Base-by-base conservation (phyloP, 176 grass and related monocot genomes). In the barley (Hordeum vulgare) region DNA sequence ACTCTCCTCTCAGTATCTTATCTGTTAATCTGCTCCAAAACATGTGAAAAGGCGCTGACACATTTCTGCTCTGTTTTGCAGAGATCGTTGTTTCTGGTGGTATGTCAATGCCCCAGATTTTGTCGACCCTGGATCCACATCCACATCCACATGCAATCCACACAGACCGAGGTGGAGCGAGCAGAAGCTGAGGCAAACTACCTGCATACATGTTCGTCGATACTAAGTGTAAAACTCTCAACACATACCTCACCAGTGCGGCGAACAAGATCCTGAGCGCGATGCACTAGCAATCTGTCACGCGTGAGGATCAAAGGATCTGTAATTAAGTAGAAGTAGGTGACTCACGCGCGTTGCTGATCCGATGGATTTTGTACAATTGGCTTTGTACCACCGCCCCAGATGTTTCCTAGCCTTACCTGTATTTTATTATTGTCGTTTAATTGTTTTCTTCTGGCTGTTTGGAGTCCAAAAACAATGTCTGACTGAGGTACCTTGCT, bases 11-110 rank as follows among this genome's bases (percentile, higher is more conserved):
- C 2, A 28, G 7, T 73, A 7, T 27, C 35, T 35, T 4, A 5
- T 65, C 80, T 80, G 63, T 80, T 80, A 51, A 47, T 80, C 21
- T 75, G 26, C 75, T 80, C 84, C 20, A 76, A 71, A 24, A 70
- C 74, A 25, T 3, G 8, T 15, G 23, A 21, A 39, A 11, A 17
- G 23, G 12, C 45, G 20, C 26, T 21, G 5, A 64, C 34, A 66
- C 40, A 18, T 49, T 34, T 80, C 61, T 60, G 33, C 42, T 20
- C 27, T 67, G 33, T 74, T 77, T 39, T 81, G 77, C 85, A 95
- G 96, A 98, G 78, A 98, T 98, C 71, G 93, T 94, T 84, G 93
- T 98, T 21, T 98, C 96, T 66, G 93, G 91, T 61, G 96, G 96
- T 41, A 98, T 98, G 96, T 96, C 96, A 60, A 98, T 98, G 96